Percentiles rank a stretch among this genome's conserved stretches.
Conservation (phyloP, 139 green algal species). For the Gonium pectorale region DNA sequence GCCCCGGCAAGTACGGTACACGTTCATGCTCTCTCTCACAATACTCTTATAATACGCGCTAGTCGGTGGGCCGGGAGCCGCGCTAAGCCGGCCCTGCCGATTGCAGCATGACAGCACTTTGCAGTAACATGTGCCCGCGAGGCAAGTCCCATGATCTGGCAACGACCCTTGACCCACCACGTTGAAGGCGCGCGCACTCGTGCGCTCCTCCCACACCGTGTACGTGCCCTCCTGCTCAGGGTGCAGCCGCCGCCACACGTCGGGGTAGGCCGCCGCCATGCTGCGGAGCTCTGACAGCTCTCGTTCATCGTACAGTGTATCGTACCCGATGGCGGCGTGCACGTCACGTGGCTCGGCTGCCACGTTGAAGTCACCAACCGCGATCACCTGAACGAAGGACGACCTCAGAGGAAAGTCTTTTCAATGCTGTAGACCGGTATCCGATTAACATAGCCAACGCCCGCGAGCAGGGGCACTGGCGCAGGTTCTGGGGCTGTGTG, state of each 20-base stretch:
- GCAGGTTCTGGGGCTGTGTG: no score
- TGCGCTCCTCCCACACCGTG: constrained; percentile 80
- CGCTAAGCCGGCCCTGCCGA: no score
- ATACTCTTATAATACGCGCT: no score
- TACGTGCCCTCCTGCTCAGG: constrained; percentile 48
- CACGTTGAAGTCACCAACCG: constrained; percentile 80
- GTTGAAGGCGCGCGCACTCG: constrained; percentile 78
- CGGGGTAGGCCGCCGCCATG: constrained; percentile 26
- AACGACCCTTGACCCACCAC: constrained; percentile 48
- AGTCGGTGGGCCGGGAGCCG: no score
- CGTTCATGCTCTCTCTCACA: no score
- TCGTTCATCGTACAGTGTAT: constrained; percentile 23
- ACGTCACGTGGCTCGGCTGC: constrained; percentile 59
- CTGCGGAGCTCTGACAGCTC: constrained; percentile 41
- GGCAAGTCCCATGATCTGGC: no score
- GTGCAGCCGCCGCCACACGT: constrained; percentile 74
- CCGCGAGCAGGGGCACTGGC: no score
- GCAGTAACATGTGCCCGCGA: no score
- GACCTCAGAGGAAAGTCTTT: not conserved
- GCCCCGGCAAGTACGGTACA: no score
- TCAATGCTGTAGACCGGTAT: no score
- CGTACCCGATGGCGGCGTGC: constrained; percentile 49
- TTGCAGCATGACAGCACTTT: no score
- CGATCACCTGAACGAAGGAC: constrained; percentile 33
- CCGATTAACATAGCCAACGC: no score